Evolutionary conservation across 345 rosid species (phyloP).

Genomic region (Gossypium raimondii): DNA sequence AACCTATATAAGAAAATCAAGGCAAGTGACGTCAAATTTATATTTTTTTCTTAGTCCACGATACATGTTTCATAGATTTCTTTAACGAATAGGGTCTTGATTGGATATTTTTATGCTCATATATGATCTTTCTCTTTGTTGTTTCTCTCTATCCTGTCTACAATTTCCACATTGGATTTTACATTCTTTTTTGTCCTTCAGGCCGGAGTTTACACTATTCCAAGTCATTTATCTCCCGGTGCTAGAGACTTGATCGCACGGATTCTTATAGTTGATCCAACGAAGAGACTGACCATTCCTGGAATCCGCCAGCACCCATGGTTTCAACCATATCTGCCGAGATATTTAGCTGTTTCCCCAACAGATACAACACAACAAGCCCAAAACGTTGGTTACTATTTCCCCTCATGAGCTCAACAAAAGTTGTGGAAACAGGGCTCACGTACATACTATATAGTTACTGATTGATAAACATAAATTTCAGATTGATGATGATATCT

Average conservation of each 20-base stretch:
- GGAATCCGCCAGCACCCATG: background rate
- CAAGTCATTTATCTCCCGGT: background rate
- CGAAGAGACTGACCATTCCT: background rate
- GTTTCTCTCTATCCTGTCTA: no score
- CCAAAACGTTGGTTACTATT: background rate
- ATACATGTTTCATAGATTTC: no score
- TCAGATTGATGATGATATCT: background rate
- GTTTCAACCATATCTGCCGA: background rate
- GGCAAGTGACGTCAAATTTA: background rate
- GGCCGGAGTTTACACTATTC: background rate
- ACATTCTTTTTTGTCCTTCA: background rate
- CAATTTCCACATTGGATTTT: background rate
- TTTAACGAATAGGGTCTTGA: no score
- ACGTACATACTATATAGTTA: no score
- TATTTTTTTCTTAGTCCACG: no score
- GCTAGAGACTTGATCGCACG: background rate
- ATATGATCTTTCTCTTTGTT: no score
- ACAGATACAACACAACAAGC: background rate
- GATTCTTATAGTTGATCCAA: background rate
- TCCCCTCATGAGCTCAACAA: no score
- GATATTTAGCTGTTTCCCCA: background rate
- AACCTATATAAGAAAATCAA: background rate
- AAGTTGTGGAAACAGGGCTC: no score
- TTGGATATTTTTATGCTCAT: background rate
- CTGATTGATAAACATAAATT: background rate